A percentile compares a stretch with the other conserved stretches of the same genome.
Evolutionary conservation across 306 rosid genomes (phyloP).

Genomic region (Bauhinia variegata): DNA sequence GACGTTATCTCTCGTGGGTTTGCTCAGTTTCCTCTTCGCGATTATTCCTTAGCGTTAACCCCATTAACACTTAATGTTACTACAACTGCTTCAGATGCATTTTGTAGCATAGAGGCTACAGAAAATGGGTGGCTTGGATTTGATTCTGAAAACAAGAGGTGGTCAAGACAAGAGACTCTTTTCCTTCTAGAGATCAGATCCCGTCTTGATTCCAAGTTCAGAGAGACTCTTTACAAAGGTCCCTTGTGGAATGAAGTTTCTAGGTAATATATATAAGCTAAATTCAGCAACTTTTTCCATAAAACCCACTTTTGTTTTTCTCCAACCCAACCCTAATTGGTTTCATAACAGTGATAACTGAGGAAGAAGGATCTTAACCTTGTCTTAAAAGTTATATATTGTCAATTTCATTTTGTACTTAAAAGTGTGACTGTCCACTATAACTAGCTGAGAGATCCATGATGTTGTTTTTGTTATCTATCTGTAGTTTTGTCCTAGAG

Average conservation of each 20-base stretch:
- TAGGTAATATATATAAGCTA: conserved; percentile 60
- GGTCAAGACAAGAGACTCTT: conserved; percentile 89
- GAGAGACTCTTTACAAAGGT: conserved; percentile 73
- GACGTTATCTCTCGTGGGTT: conserved; percentile 42
- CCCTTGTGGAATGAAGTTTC: conserved; percentile 86
- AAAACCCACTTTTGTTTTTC: too few relatives aligned
- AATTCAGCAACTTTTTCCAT: not conserved
- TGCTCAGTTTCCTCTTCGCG: not conserved
- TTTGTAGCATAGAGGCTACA: conserved; percentile 22
- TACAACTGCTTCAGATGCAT: conserved; percentile 19
- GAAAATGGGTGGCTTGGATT: conserved; percentile 53
- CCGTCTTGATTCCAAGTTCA: conserved; percentile 79
- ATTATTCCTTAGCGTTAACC: not conserved
- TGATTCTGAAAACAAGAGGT: conserved; percentile 58
- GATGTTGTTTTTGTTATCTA: conserved; percentile 34
- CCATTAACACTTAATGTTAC: conserved; percentile 14
- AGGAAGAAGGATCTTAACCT: conserved; percentile 15
- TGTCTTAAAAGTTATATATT: too few relatives aligned
- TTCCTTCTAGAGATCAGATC: conserved; percentile 89
- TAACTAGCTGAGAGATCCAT: conserved; percentile 45
- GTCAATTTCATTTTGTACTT: conserved; percentile 27
- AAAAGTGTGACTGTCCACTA: conserved; percentile 47
- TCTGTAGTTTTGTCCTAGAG: conserved; percentile 45
- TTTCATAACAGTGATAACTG: not conserved
- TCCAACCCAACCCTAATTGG: too few relatives aligned